These are phyloP conservation scores for Rhododendron griersonianum DNA, from an alignment of 148 eudicot species.

Conservation along the genomic window DNA sequence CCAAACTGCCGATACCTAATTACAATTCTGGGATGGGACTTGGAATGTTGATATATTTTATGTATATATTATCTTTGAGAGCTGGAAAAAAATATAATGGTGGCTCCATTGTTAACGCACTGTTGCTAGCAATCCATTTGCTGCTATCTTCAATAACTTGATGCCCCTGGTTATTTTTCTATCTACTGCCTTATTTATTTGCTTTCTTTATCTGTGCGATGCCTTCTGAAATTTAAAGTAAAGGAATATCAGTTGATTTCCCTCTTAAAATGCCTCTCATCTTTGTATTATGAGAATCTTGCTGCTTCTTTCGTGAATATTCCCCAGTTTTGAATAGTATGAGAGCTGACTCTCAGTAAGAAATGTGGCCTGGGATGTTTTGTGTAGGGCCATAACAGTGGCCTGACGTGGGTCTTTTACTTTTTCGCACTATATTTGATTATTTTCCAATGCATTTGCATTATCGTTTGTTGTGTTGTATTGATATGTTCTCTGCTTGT, in stretches of 20 bases:
- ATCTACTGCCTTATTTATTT: neutral
- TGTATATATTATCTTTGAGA: neutral
- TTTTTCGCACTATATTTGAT: neutral
- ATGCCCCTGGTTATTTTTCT: neutral
- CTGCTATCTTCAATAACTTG: neutral
- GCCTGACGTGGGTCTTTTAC: neutral
- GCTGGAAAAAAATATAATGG: neutral
- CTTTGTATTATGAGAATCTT: neutral
- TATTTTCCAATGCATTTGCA: slow-evolving; percentile 4
- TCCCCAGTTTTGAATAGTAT: neutral
- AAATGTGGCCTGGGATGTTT: neutral
- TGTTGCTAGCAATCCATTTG: neutral
- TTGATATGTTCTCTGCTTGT: slow-evolving; percentile 10
- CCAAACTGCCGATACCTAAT: no score
- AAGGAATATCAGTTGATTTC: neutral
- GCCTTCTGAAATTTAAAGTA: neutral
- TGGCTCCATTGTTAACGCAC: neutral
- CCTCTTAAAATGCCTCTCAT: neutral
- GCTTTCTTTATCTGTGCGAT: neutral
- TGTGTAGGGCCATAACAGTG: neutral
- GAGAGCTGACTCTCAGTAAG: neutral
- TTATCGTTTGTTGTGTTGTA: neutral
- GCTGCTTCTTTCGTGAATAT: neutral
- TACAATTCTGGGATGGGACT: neutral
- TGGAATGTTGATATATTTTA: neutral